Conservation (phyloP, 2,329 filamentous ascomycete species). For the Pyrenophora tritici-repentis region DNA sequence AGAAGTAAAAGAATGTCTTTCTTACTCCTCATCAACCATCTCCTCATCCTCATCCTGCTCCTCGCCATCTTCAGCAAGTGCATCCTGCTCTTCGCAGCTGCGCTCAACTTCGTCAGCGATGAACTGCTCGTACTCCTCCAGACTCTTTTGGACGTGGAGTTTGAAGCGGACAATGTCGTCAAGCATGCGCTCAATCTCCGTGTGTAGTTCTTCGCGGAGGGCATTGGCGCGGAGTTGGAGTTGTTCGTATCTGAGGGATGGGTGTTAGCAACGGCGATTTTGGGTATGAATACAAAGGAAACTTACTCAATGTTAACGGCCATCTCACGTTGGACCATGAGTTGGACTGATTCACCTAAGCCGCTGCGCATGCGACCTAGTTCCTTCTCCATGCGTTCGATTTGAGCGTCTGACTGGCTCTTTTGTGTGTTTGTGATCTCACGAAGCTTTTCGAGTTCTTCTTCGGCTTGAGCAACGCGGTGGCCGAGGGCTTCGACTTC, state of each 20-base stretch:
- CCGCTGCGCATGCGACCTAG: slow-evolving; percentile 88
- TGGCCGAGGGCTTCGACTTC: slow-evolving; percentile 93
- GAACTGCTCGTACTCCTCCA: slow-evolving; percentile 94
- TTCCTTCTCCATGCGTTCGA: slow-evolving; percentile 99
- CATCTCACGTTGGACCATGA: slow-evolving; percentile 95
- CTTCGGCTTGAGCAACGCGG: slow-evolving; percentile 82
- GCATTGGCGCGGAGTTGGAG: slow-evolving; percentile 81
- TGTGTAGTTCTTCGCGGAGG: slow-evolving; percentile 95
- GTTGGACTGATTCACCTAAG: slow-evolving; percentile 81
- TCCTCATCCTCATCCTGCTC: neutral
- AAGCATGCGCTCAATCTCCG: slow-evolving; percentile 91
- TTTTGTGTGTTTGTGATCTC: slow-evolving; percentile 87
- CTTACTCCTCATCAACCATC: slow-evolving; percentile 5
- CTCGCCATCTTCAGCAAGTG: slow-evolving; percentile 35
- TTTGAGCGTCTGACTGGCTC: slow-evolving; percentile 85
- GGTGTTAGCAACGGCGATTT: slow-evolving; percentile 9
- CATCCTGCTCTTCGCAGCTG: slow-evolving; percentile 58
- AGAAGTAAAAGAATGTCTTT: neutral
- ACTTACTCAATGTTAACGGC: slow-evolving; percentile 92
- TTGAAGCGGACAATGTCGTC: slow-evolving; percentile 99
- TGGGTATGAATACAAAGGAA: neutral
- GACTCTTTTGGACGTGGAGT: slow-evolving; percentile 87
- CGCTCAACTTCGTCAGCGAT: slow-evolving; percentile 88
- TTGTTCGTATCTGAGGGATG: slow-evolving; percentile 78
- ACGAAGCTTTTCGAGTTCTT: slow-evolving; percentile 92